These are phyloP conservation scores for Xylaria curta DNA, from an alignment of 495 filamentous ascomycete species.

Conservation along the genomic window DNA sequence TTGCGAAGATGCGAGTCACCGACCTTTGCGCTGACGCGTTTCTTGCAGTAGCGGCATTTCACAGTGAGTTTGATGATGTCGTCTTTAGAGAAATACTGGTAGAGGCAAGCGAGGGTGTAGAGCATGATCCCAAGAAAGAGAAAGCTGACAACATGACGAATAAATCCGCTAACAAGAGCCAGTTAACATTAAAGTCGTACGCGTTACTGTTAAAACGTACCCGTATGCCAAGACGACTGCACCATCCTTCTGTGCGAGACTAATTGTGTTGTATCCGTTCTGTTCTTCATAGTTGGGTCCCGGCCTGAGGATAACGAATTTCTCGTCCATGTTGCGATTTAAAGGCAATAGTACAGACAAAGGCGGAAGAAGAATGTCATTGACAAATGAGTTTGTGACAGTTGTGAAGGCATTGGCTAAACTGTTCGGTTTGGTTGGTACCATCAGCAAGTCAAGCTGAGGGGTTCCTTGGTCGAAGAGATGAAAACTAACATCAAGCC, in stretches of 20 bases:
- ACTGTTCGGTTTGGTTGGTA: conserved; percentile 42
- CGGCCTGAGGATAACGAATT: conserved; percentile 68
- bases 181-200: conserved; percentile 25
- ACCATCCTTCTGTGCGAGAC: conserved; percentile 71
- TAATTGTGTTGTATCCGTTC: conserved; percentile 70
- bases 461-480: neutral
- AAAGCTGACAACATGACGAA: conserved; percentile 72
- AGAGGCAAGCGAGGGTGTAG: conserved; percentile 69
- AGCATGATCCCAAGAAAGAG: conserved; percentile 68
- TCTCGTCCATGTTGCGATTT: conserved; percentile 74
- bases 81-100: conserved; percentile 65
- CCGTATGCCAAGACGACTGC: conserved; percentile 76
- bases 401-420: conserved; percentile 75
- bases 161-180: conserved; percentile 58
- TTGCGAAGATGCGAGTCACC: conserved; percentile 19
- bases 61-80: conserved; percentile 73
- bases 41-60: conserved; percentile 75
- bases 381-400: conserved; percentile 74
- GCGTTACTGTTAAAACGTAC: conserved; percentile 41
- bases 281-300: conserved; percentile 58
- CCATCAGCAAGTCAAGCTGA: neutral
- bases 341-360: conserved; percentile 72
- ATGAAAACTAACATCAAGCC: conserved; percentile 67
- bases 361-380: conserved; percentile 72
- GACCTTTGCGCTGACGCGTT: conserved; percentile 70